phyloP scores from a whole-genome alignment of 176 grass and related monocot species.

The Musa acuminata region DNA sequence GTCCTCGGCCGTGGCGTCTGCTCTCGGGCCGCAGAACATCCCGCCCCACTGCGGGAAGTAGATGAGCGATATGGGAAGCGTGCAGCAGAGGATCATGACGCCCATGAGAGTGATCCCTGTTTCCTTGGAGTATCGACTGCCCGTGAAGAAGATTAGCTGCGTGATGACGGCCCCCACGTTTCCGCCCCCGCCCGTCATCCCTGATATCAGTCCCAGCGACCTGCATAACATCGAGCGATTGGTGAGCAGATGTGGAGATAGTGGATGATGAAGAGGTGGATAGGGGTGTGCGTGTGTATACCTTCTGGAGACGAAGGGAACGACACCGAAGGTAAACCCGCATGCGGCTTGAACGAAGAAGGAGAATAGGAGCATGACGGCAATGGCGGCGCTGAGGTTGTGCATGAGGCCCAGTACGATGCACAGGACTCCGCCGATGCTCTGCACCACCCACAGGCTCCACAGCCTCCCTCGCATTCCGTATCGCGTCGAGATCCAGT shows the following conservation, averaged over 20 bases:
- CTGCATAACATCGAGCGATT: slow-evolving; percentile 1
- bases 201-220: slow-evolving; percentile 74
- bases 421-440: slow-evolving; percentile 59
- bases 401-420: slow-evolving; percentile 43
- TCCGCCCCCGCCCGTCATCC: slow-evolving; percentile 78
- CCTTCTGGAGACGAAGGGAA: slow-evolving; percentile 70
- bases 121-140: slow-evolving; percentile 52
- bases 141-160: slow-evolving; percentile 88
- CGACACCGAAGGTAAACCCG: slow-evolving; percentile 77
- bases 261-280: not conserved
- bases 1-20: slow-evolving; percentile 42
- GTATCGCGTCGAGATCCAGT: slow-evolving; percentile 46
- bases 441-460: slow-evolving; percentile 75
- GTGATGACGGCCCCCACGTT: slow-evolving; percentile 80
- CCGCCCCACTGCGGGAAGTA: slow-evolving; percentile 89
- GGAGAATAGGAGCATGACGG: slow-evolving; percentile 75
- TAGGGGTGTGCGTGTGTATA: not conserved
- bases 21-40: slow-evolving; percentile 30
- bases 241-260: not conserved
- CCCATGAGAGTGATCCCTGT: slow-evolving; percentile 90
- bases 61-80: slow-evolving; percentile 55
- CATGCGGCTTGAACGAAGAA: slow-evolving; percentile 81
- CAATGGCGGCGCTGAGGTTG: slow-evolving; percentile 36
- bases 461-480: slow-evolving; percentile 88
- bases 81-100: slow-evolving; percentile 84